Percentiles rank a stretch among this genome's conserved stretches.
Conservation (phyloP, 257 asterid species). For the Ajuga chamaepitys region DNA sequence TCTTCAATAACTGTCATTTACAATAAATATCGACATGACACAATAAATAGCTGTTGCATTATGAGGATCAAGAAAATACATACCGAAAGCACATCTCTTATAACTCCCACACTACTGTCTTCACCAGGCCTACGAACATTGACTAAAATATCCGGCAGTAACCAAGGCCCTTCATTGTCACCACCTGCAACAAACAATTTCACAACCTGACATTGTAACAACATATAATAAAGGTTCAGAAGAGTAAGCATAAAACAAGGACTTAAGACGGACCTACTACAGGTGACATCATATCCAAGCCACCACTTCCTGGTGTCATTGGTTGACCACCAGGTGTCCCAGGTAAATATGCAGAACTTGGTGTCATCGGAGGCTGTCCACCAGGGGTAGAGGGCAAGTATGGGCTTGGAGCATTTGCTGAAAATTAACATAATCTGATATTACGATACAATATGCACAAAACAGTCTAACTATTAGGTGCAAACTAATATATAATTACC, state of each 20-base stretch:
- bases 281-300: conserved; percentile 96
- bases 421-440: not conserved
- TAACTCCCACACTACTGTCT: conserved; percentile 57
- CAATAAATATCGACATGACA: not conserved
- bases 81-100: conserved; percentile 79
- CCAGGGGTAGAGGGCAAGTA: conserved; percentile 95
- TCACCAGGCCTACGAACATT: conserved; percentile 66
- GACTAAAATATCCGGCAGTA: conserved; percentile 76
- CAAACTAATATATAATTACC: conserved; percentile 32
- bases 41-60: not conserved
- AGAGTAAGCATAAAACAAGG: not conserved
- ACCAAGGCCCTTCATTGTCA: conserved; percentile 85
- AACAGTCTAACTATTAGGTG: not conserved
- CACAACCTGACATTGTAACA: not conserved
- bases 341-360: conserved; percentile 92
- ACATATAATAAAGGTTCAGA: not conserved
- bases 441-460: not conserved
- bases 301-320: conserved; percentile 95
- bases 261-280: conserved; percentile 49
- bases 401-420: conserved; percentile 99
- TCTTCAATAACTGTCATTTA: not conserved
- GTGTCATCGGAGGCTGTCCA: conserved; percentile 97
- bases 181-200: conserved; percentile 41
- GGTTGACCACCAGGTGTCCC: conserved; percentile 99
- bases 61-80: conserved; percentile 6